Conservation (phyloP, 2,329 filamentous ascomycete genomes). For the Amesomyces nigricolor region DNA sequence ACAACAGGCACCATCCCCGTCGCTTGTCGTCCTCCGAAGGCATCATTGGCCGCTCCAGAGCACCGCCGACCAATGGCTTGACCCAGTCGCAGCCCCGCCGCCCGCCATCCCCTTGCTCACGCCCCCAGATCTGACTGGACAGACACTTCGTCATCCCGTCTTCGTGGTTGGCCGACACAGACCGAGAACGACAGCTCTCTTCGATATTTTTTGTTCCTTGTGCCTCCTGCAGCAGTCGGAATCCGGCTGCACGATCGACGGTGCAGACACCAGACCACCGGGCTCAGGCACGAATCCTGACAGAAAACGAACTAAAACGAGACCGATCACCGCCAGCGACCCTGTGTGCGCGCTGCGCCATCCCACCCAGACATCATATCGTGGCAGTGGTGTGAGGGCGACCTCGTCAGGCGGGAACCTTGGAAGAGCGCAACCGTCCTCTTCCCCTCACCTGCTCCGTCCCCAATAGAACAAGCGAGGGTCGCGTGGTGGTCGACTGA, state of each 20-base stretch:
- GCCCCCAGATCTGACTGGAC: slow-evolving; percentile 14
- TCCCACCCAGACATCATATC: neutral
- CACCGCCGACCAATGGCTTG: neutral
- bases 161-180: slow-evolving; percentile 10
- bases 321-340: neutral
- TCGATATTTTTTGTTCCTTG: neutral
- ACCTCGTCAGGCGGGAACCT: neutral
- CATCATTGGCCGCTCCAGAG: neutral
- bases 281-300: neutral
- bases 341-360: neutral
- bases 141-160: slow-evolving; percentile 10
- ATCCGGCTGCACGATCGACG: slow-evolving; percentile 3
- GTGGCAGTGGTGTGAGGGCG: slow-evolving; percentile 5
- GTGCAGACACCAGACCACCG: neutral
- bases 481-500: slow-evolving; percentile 11
- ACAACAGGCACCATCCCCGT: neutral
- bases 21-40: neutral
- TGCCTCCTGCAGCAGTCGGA: slow-evolving; percentile 7
- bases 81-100: neutral
- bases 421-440: neutral
- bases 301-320: slow-evolving; percentile 5
- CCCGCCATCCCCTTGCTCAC: neutral
- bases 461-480: neutral
- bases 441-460: slow-evolving; percentile 13
- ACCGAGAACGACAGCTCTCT: neutral